These are phyloP conservation scores for Paramyrothecium roridum DNA, from an alignment of 2,329 filamentous ascomycete genomes.

Conservation along the genomic window DNA sequence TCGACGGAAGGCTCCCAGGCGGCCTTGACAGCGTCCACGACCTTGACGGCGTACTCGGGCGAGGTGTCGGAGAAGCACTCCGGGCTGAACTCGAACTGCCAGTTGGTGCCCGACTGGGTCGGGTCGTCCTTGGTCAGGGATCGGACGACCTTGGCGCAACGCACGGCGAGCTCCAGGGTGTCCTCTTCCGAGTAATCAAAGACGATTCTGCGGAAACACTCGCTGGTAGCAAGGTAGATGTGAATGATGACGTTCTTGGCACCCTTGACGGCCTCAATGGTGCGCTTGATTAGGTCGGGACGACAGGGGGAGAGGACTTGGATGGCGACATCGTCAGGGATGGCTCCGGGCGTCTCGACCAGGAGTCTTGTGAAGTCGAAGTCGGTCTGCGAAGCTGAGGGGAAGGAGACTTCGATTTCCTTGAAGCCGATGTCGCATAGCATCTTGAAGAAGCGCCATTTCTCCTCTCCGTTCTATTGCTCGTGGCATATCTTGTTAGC, in stretches of 20 bases:
- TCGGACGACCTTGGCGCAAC: constrained; percentile 81
- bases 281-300: constrained; percentile 83
- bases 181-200: constrained; percentile 86
- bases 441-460: constrained; percentile 95
- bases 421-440: constrained; percentile 90
- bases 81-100: constrained; percentile 80
- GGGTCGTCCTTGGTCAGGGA: constrained; percentile 83
- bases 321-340: constrained; percentile 86
- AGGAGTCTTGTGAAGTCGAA: constrained; percentile 91
- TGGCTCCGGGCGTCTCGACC: constrained; percentile 76
- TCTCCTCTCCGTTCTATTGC: constrained; percentile 84
- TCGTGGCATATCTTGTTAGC: constrained; percentile 3
- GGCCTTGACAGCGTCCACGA: constrained; percentile 90
- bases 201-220: constrained; percentile 89
- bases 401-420: constrained; percentile 96
- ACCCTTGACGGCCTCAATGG: constrained; percentile 83
- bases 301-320: constrained; percentile 92
- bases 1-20: constrained; percentile 83
- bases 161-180: constrained; percentile 75
- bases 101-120: constrained; percentile 54
- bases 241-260: constrained; percentile 93
- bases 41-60: constrained; percentile 75
- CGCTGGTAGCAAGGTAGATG: constrained; percentile 93
- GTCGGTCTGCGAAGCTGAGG: constrained; percentile 90
- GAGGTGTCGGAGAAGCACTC: constrained; percentile 90